phyloP scores from a whole-genome alignment of 2,329 filamentous ascomycete genomes.

The Hyphodiscus sp. region DNA sequence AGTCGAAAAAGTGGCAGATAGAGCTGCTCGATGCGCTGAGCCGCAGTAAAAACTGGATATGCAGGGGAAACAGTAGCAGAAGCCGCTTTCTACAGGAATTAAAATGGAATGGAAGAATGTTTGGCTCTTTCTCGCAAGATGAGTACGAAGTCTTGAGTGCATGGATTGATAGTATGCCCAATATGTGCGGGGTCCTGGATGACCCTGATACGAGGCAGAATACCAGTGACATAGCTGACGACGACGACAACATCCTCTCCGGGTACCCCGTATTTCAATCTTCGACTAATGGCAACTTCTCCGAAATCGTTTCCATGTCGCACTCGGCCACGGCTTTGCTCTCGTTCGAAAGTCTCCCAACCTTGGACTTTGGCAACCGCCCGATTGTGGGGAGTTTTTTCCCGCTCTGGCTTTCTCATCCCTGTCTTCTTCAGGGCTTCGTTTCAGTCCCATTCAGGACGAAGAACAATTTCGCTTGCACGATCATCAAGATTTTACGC shows the following conservation, averaged over 20 bases:
- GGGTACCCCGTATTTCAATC: too few species aligned
- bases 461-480: conserved; percentile 28
- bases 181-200: too few species aligned
- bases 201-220: too few species aligned
- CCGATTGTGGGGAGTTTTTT: conserved; percentile 23
- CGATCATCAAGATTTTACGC: conserved; percentile 34
- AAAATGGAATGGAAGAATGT: conserved; percentile 42
- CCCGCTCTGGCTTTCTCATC: conserved; percentile 34
- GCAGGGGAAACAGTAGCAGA: conserved; percentile 32
- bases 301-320: too few species aligned
- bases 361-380: neutral
- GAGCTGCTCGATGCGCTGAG: conserved; percentile 33
- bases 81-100: conserved; percentile 38
- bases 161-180: conserved; percentile 32
- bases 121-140: conserved; percentile 40
- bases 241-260: too few species aligned
- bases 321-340: too few species aligned
- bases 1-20: conserved; percentile 28
- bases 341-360: too few species aligned
- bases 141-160: conserved; percentile 33
- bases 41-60: conserved; percentile 35
- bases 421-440: conserved; percentile 33
- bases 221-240: too few species aligned
- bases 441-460: conserved; percentile 32
- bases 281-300: too few species aligned